Conservation (phyloP, 768 basidiomycete species). For the Baorangia bicolor region DNA sequence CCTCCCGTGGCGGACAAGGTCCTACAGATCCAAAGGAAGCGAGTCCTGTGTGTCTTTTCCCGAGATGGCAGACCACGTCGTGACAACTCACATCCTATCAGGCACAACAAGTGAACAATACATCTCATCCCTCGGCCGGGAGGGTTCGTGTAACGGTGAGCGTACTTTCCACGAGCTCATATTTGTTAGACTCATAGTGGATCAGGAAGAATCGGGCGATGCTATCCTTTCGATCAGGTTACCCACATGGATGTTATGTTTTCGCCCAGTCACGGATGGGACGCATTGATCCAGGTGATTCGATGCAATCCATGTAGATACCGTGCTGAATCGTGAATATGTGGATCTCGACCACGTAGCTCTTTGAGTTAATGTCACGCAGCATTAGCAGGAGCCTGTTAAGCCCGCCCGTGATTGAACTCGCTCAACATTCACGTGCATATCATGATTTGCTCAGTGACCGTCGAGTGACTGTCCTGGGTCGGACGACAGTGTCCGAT, state of each 20-base stretch:
- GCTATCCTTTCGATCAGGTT: neutral
- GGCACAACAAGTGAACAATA: neutral
- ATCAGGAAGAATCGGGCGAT: neutral
- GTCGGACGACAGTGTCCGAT: neutral
- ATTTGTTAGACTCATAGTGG: neutral
- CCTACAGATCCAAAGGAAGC: too few relatives aligned
- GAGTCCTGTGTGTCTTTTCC: too few relatives aligned
- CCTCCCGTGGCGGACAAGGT: too few relatives aligned
- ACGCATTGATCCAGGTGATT: neutral
- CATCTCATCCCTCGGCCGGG: neutral
- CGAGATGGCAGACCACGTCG: neutral
- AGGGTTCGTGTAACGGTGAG: neutral
- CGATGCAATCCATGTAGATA: too few relatives aligned
- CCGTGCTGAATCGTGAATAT: too few relatives aligned
- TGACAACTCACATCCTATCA: neutral
- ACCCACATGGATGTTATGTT: neutral
- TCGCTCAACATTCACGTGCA: too few relatives aligned
- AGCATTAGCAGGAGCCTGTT: neutral
- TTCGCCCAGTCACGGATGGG: neutral
- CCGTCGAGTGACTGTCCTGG: too few relatives aligned
- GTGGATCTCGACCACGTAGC: too few relatives aligned
- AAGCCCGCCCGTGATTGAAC: neutral
- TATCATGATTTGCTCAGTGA: too few relatives aligned
- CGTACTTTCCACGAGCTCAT: neutral
- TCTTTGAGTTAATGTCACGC: neutral